Conservation (phyloP, 176 grass and related monocot genomes). For the Zizania latifolia region DNA sequence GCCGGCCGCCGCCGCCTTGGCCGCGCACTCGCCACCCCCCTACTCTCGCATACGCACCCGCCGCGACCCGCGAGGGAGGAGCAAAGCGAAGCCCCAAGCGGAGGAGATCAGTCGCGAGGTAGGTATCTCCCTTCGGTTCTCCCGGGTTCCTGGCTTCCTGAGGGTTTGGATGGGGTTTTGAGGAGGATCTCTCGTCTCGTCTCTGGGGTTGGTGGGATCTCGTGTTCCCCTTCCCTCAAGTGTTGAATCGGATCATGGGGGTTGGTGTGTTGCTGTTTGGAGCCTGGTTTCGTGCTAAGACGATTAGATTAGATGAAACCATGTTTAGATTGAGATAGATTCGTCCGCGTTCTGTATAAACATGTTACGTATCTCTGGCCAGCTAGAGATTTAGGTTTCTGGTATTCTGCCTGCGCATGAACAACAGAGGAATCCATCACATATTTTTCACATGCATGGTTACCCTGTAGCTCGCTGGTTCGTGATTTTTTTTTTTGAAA, state of each 20-base stretch:
- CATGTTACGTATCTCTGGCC: too few species aligned
- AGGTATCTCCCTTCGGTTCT: too few species aligned
- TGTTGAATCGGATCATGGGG: not conserved
- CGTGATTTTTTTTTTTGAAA: not conserved
- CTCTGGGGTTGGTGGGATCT: not conserved
- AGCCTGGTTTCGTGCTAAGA: not conserved
- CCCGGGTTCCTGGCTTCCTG: not conserved
- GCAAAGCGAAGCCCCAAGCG: not conserved
- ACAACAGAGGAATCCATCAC: not conserved
- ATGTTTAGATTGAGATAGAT: not conserved
- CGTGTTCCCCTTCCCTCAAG: not conserved
- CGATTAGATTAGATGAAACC: not conserved
- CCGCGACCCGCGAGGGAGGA: not conserved
- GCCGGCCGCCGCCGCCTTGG: slow-evolving; percentile 21
- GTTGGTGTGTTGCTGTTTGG: not conserved
- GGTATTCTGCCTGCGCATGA: not conserved
- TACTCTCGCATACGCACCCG: not conserved
- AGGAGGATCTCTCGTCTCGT: not conserved
- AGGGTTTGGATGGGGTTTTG: not conserved
- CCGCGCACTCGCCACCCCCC: not conserved
- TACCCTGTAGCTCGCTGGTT: not conserved
- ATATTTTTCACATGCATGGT: not conserved
- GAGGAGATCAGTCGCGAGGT: not conserved
- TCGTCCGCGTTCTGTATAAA: not conserved
- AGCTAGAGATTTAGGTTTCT: not conserved